Conservation (phyloP, 371 early-diverging fungal genomes). For the Mortierella sp. region DNA sequence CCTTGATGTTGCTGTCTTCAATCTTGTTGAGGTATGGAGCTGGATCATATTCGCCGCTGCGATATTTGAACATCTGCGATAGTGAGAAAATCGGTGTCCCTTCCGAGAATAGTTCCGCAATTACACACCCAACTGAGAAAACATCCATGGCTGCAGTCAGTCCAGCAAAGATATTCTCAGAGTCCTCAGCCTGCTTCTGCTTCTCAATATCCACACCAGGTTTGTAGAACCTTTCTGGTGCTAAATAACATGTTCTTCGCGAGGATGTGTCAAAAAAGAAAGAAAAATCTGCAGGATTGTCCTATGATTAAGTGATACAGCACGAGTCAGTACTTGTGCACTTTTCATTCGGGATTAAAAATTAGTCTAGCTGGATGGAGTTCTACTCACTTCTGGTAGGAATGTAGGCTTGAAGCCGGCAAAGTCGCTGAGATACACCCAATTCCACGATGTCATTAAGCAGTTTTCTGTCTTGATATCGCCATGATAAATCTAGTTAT, state of each 20-base stretch:
- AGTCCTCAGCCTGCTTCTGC: constrained; percentile 53
- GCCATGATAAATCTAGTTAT: constrained; percentile 80
- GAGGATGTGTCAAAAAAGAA: constrained; percentile 94
- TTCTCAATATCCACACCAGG: constrained; percentile 73
- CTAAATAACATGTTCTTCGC: constrained; percentile 91
- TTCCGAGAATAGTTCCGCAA: constrained; percentile 94
- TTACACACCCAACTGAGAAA: constrained; percentile 95
- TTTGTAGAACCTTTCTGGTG: constrained; percentile 93
- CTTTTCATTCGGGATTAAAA: not conserved
- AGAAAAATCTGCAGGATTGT: constrained; percentile 95
- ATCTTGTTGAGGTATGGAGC: constrained; percentile 76
- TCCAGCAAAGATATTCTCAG: constrained; percentile 43
- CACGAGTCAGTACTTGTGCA: not conserved
- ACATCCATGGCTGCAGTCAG: constrained; percentile 92
- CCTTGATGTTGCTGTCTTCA: constrained; percentile 81
- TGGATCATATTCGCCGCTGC: constrained; percentile 81
- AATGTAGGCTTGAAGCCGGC: constrained; percentile 91
- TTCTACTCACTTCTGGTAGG: constrained; percentile 78
- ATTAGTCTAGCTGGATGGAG: not conserved
- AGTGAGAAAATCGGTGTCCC: constrained; percentile 89
- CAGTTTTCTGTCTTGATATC: constrained; percentile 94
- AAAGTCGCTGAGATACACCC: constrained; percentile 91
- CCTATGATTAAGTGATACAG: constrained; percentile 53
- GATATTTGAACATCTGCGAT: constrained; percentile 90
- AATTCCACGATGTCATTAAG: constrained; percentile 93